phyloP scores from a whole-genome alignment of 148 eudicot genomes.

The Chenopodium formosanum region DNA sequence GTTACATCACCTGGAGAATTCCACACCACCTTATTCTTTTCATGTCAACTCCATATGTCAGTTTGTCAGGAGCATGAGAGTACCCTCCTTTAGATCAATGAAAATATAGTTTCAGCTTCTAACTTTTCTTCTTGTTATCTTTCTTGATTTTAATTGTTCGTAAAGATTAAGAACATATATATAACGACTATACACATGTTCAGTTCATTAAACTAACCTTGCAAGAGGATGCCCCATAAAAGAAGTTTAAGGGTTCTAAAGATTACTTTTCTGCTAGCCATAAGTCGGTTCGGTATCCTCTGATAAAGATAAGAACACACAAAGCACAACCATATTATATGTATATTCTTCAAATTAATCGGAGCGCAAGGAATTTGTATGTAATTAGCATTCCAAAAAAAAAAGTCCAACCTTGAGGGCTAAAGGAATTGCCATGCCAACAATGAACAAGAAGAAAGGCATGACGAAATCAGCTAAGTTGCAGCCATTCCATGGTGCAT shows the following conservation, averaged over 20 bases:
- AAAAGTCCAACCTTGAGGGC: conserved; percentile 63
- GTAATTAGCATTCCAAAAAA: not conserved
- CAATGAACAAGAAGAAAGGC: conserved; percentile 94
- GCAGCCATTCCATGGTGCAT: conserved; percentile 95
- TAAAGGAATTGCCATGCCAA: conserved; percentile 88
- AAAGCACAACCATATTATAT: conserved; percentile 1
- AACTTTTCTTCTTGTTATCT: not conserved
- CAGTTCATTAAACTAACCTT: conserved; percentile 44
- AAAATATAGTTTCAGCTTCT: conserved; percentile 13
- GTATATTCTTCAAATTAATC: not conserved
- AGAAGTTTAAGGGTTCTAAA: conserved; percentile 76
- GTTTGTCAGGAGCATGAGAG: conserved; percentile 77
- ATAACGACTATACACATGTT: not conserved
- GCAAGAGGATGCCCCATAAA: conserved; percentile 88
- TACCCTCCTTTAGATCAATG: conserved; percentile 58
- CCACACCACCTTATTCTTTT: conserved; percentile 86
- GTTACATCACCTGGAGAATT: conserved; percentile 71
- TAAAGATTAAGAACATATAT: not conserved
- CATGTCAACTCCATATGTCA: conserved; percentile 85
- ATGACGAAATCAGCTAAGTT: conserved; percentile 93
- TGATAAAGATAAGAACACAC: conserved; percentile 19
- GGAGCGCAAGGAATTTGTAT: not conserved
- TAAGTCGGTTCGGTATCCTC: conserved; percentile 49
- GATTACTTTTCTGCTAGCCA: conserved; percentile 61
- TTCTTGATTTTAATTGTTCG: not conserved